A percentile compares a stretch with the other conserved stretches of the same genome.
These are phyloP conservation scores for Monosporozyma solicola DNA, from an alignment of 805 yeast species.

Conservation along the genomic window DNA sequence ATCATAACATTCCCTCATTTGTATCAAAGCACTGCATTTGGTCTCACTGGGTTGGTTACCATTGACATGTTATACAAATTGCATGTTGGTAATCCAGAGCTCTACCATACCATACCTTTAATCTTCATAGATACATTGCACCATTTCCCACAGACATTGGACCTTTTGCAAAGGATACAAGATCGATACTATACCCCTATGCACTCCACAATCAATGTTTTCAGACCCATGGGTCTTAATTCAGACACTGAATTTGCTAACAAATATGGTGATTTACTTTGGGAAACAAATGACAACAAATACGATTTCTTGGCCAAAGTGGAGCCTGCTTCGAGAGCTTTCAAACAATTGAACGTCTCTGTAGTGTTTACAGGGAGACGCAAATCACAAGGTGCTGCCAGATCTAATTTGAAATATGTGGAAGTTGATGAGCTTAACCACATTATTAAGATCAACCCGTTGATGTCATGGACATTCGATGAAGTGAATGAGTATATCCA, in stretches of 20 bases:
- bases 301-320: slow-evolving; percentile 87
- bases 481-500: slow-evolving; percentile 66
- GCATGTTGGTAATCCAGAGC: slow-evolving; percentile 13
- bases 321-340: slow-evolving; percentile 85
- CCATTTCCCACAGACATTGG: slow-evolving; percentile 90
- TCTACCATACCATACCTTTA: slow-evolving; percentile 41
- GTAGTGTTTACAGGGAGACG: slow-evolving; percentile 92
- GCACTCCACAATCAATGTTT: slow-evolving; percentile 45
- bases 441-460: slow-evolving; percentile 79
- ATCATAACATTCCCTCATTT: slow-evolving; percentile 71
- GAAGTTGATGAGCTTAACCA: slow-evolving; percentile 67
- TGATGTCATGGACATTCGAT: slow-evolving; percentile 71
- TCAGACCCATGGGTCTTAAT: slow-evolving; percentile 50
- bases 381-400: slow-evolving; percentile 79
- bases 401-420: slow-evolving; percentile 61
- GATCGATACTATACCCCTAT: slow-evolving; percentile 37
- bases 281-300: slow-evolving; percentile 73
- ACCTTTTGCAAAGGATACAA: slow-evolving; percentile 53
- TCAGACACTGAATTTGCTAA: slow-evolving; percentile 55
- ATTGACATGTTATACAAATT: slow-evolving; percentile 68
- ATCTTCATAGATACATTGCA: slow-evolving; percentile 85
- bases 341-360: slow-evolving; percentile 56
- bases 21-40: slow-evolving; percentile 91
- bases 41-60: slow-evolving; percentile 84
- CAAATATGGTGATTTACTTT: slow-evolving; percentile 64